A percentile compares a stretch with the other conserved stretches of the same genome.
These are phyloP conservation scores for Filobasidium uniguttulatum DNA, from an alignment of 1,284 basidiomycete species.

Conservation along the genomic window DNA sequence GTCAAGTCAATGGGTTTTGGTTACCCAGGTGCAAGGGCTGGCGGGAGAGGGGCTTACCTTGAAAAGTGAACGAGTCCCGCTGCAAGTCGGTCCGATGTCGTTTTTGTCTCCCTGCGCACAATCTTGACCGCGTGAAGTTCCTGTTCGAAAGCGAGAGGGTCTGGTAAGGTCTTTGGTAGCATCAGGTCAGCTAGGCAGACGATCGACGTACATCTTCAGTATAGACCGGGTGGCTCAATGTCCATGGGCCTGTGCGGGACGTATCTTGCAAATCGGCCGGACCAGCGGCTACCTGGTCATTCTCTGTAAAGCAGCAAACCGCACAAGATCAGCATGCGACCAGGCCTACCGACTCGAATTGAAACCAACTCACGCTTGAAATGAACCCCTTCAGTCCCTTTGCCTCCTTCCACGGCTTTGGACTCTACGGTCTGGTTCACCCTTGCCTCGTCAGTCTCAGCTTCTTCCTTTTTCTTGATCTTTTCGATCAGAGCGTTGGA, in stretches of 20 bases:
- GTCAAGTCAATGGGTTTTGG: not conserved
- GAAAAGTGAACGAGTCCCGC: constrained; percentile 48
- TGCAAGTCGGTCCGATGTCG: constrained; percentile 58
- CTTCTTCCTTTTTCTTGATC: constrained; percentile 6
- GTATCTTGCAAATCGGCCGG: constrained; percentile 19
- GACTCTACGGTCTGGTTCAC: not conserved
- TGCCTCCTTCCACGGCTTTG: constrained; percentile 4
- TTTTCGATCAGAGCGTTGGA: constrained; percentile 8
- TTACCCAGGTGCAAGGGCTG: constrained; percentile 49
- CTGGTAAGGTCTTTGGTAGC: not conserved
- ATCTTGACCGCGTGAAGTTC: constrained; percentile 45
- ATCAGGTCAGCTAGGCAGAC: not conserved
- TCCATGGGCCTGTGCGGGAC: constrained; percentile 27
- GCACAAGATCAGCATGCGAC: not conserved
- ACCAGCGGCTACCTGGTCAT: not conserved
- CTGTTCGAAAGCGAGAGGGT: constrained; percentile 7
- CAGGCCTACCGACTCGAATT: not conserved
- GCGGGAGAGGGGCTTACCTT: constrained; percentile 46
- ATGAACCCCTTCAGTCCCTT: constrained; percentile 12
- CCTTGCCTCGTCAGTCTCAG: not conserved
- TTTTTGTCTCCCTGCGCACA: constrained; percentile 53
- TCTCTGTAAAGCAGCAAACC: constrained; percentile 1
- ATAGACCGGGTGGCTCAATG: constrained; percentile 36
- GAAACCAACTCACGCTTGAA: constrained; percentile 7
- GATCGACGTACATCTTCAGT: constrained; percentile 24